Percentiles rank a stretch among this genome's conserved stretches.
phyloP scores from a whole-genome alignment of 2,329 filamentous ascomycete species.

The Cryphonectria radicalis region DNA sequence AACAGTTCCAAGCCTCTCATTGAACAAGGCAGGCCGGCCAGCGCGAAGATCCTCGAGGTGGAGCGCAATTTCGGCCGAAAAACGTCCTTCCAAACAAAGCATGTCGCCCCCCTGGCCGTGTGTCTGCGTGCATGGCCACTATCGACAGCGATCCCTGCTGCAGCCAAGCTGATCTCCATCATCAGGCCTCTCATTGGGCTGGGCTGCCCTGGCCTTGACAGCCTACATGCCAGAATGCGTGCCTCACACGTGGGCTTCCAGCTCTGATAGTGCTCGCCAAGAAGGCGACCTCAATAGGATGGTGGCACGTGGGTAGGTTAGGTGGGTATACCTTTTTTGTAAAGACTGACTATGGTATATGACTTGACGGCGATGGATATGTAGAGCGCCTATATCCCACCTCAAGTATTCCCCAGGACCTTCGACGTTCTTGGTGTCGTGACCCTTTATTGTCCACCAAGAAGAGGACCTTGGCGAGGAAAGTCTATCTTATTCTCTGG shows the following conservation, averaged over 20 bases:
- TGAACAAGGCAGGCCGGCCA: slow-evolving; percentile 10
- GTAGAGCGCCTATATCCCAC: neutral
- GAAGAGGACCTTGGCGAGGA: neutral
- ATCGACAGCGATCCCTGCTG: neutral
- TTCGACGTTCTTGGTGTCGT: neutral
- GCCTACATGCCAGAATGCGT: neutral
- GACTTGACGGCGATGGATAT: neutral
- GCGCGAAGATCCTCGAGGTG: neutral
- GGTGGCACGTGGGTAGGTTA: neutral
- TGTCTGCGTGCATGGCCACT: slow-evolving; percentile 15
- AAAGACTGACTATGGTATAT: neutral
- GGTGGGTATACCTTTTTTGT: neutral
- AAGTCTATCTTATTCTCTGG: neutral
- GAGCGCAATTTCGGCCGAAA: slow-evolving; percentile 12
- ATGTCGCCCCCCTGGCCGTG: neutral
- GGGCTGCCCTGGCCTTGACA: neutral
- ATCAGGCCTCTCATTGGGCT: slow-evolving; percentile 12
- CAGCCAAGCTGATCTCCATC: neutral
- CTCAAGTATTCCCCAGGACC: neutral
- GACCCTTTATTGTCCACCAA: neutral
- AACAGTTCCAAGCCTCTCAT: neutral
- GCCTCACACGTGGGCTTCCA: neutral
- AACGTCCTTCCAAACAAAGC: slow-evolving; percentile 15
- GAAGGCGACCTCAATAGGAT: neutral
- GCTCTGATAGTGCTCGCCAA: neutral